Conservation (phyloP, 805 yeast species). For the Barnettozyma salicaria region DNA sequence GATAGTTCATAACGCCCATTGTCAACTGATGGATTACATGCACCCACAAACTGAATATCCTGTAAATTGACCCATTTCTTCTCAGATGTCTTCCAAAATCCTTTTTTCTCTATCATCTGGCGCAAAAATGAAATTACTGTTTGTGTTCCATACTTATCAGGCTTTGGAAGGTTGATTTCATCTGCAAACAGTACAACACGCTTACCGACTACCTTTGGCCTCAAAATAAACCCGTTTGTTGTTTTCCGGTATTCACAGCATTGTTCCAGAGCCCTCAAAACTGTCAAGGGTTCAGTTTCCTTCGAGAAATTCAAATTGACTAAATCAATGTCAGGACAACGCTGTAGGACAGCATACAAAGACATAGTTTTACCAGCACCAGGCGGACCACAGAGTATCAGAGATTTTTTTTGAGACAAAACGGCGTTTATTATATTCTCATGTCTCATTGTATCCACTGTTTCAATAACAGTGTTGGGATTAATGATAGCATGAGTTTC, state of each 20-base stretch:
- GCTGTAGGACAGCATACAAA: constrained; percentile 58
- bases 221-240: constrained; percentile 44
- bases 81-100: constrained; percentile 66
- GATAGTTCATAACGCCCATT: constrained; percentile 61
- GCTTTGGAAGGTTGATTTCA: constrained; percentile 77
- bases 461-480: constrained; percentile 68
- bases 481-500: constrained; percentile 37
- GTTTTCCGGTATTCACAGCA: constrained; percentile 56
- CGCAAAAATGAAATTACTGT: constrained; percentile 64
- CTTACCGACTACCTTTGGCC: constrained; percentile 57
- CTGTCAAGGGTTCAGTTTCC: constrained; percentile 57
- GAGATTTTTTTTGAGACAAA: constrained; percentile 48
- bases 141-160: constrained; percentile 71
- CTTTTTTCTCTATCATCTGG: constrained; percentile 63
- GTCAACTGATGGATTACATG: constrained; percentile 87
- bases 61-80: constrained; percentile 60
- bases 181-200: constrained; percentile 86
- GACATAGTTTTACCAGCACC: constrained; percentile 98
- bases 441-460: constrained; percentile 68
- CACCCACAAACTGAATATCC: constrained; percentile 82
- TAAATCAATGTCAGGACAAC: constrained; percentile 50
- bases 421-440: constrained; percentile 54
- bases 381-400: constrained; percentile 90
- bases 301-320: constrained; percentile 77
- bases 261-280: constrained; percentile 65